phyloP scores from a whole-genome alignment of 176 grass and related monocot species.

The Zoysia japonica region DNA sequence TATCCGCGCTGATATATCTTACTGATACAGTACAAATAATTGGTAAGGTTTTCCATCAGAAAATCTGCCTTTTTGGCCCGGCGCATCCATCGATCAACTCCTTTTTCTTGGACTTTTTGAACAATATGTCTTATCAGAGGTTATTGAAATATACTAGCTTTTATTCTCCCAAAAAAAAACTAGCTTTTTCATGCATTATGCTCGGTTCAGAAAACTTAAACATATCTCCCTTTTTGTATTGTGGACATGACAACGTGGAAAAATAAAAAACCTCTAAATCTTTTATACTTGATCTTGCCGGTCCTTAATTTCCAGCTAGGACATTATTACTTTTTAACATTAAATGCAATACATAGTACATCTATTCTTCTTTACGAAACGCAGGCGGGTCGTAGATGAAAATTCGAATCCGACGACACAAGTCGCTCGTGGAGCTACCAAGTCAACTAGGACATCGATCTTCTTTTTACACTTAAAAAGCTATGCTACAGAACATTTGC shows the following conservation, averaged over 20 bases:
- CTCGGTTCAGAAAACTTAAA: not conserved
- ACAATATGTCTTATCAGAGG: not conserved
- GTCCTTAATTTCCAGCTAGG: not conserved
- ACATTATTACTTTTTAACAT: not conserved
- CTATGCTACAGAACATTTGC: not conserved
- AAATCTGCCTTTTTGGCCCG: not conserved
- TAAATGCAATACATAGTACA: not conserved
- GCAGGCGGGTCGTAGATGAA: not conserved
- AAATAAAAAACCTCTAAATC: not conserved
- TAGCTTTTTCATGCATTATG: conserved; percentile 28
- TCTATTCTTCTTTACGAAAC: not conserved
- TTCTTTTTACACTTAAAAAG: not conserved
- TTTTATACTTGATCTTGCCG: not conserved
- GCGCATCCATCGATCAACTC: not conserved
- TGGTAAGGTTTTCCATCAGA: not conserved
- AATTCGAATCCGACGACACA: not conserved
- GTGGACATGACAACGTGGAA: not conserved
- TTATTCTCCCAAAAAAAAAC: too few species aligned
- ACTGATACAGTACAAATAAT: conserved; percentile 8
- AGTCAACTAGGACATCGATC: not conserved
- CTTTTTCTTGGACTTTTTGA: conserved; percentile 5
- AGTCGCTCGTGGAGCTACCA: not conserved
- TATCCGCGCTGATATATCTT: not conserved
- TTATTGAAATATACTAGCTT: not conserved
- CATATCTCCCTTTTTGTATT: not conserved